Evolutionary conservation across 2,329 filamentous ascomycete species (phyloP).

Genomic region (Diaporthe vaccinii): DNA sequence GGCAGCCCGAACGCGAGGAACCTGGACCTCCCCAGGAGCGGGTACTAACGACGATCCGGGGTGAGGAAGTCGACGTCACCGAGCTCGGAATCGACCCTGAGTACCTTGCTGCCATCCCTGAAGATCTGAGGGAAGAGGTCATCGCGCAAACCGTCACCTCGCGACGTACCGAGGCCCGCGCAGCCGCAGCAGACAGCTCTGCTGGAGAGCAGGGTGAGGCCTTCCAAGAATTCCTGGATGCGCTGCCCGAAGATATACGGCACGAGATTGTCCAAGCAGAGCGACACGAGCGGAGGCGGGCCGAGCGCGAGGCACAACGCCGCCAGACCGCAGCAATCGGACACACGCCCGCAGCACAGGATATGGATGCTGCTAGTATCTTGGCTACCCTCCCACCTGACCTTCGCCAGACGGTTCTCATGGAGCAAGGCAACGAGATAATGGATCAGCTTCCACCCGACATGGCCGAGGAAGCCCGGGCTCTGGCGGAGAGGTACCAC

Average conservation of each 20-base stretch:
- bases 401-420: constrained; percentile 86
- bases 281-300: constrained; percentile 86
- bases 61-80: constrained; percentile 92
- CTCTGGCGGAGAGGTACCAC: constrained; percentile 64
- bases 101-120: constrained; percentile 96
- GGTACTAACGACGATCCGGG: constrained; percentile 86
- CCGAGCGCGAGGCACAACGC: constrained; percentile 85
- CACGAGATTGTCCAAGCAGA: constrained; percentile 93
- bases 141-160: constrained; percentile 91
- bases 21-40: constrained; percentile 68
- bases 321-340: constrained; percentile 72
- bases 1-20: constrained; percentile 51
- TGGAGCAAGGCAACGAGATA: constrained; percentile 92
- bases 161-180: constrained; percentile 81
- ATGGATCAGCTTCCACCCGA: constrained; percentile 87
- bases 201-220: constrained; percentile 86
- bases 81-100: constrained; percentile 94
- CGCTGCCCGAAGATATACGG: constrained; percentile 89
- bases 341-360: constrained; percentile 64
- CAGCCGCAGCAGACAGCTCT: constrained; percentile 70
- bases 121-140: constrained; percentile 96
- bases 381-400: constrained; percentile 88
- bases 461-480: constrained; percentile 87
- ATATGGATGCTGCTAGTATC: constrained; percentile 95
- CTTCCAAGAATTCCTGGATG: constrained; percentile 93